Evolutionary conservation across 1,139 yeast genomes (phyloP).

Genomic region (Protomyces gravidus): DNA sequence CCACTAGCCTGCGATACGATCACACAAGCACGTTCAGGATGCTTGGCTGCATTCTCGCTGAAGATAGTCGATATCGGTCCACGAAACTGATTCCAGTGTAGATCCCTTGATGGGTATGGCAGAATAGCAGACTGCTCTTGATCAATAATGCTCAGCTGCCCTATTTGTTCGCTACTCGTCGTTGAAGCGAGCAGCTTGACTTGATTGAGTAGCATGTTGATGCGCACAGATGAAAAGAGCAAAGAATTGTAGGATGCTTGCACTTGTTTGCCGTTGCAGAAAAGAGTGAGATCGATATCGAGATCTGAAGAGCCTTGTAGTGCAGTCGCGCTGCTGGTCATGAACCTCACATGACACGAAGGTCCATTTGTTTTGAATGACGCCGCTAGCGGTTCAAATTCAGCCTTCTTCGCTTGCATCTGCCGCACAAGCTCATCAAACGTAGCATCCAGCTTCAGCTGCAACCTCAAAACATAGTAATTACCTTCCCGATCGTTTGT

Average conservation of each 20-base stretch:
- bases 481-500: slow-evolving; percentile 50
- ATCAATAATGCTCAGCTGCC: slow-evolving; percentile 66
- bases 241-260: slow-evolving; percentile 58
- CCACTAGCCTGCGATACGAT: slow-evolving; percentile 76
- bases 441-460: slow-evolving; percentile 48
- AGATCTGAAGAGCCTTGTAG: slow-evolving; percentile 48
- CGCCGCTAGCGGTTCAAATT: slow-evolving; percentile 3
- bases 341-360: background rate
- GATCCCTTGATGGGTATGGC: slow-evolving; percentile 82
- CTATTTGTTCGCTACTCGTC: slow-evolving; percentile 46
- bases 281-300: slow-evolving; percentile 47
- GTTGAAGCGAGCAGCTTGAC: slow-evolving; percentile 44
- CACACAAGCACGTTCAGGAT: slow-evolving; percentile 84
- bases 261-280: background rate
- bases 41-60: slow-evolving; percentile 70
- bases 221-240: slow-evolving; percentile 66
- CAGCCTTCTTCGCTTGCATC: background rate
- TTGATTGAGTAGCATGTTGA: slow-evolving; percentile 61
- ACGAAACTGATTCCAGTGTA: slow-evolving; percentile 85
- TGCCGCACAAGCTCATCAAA: background rate
- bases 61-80: slow-evolving; percentile 97
- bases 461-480: slow-evolving; percentile 35
- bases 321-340: background rate
- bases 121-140: slow-evolving; percentile 53
- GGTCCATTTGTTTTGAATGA: slow-evolving; percentile 4